These are phyloP conservation scores for Balansia obtecta DNA, from an alignment of 2,329 filamentous ascomycete genomes.

Conservation along the genomic window DNA sequence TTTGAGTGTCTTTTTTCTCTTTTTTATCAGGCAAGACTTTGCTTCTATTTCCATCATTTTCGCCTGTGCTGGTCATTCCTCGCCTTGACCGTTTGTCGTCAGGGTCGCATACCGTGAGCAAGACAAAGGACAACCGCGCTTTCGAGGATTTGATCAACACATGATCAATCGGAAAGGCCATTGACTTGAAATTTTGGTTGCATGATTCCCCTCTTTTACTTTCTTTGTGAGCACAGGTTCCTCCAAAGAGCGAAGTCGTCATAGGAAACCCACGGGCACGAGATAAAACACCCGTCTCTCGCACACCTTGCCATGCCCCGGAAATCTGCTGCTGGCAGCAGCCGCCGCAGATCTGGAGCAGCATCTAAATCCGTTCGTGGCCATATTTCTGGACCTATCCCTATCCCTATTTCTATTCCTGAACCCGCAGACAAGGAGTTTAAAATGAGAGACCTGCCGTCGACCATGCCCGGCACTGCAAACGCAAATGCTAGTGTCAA, in stretches of 20 bases:
- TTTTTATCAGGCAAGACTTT: no score
- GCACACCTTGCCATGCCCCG: constrained; percentile 22
- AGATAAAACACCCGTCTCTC: neutral
- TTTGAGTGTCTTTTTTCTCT: neutral
- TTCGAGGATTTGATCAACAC: neutral
- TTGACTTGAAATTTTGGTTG: neutral
- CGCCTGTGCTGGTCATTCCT: neutral
- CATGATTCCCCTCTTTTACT: neutral
- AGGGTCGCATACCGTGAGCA: neutral
- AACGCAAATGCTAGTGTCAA: neutral
- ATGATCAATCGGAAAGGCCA: neutral
- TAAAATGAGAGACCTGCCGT: constrained; percentile 32
- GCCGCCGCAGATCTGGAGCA: constrained; percentile 11
- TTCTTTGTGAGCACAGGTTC: neutral
- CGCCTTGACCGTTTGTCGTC: neutral
- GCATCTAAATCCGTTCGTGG: constrained; percentile 40
- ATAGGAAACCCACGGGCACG: no score
- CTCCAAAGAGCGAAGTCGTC: neutral
- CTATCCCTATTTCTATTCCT: constrained; percentile 47
- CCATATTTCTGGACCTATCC: constrained; percentile 49
- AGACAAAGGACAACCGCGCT: neutral
- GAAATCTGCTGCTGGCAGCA: constrained; percentile 29
- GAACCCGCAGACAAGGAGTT: constrained; percentile 39
- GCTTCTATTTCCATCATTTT: neutral
- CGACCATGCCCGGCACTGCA: constrained; percentile 18